These are phyloP conservation scores for Coix lacrymajobi DNA, from an alignment of 176 grass and related monocot species.

Conservation along the genomic window DNA sequence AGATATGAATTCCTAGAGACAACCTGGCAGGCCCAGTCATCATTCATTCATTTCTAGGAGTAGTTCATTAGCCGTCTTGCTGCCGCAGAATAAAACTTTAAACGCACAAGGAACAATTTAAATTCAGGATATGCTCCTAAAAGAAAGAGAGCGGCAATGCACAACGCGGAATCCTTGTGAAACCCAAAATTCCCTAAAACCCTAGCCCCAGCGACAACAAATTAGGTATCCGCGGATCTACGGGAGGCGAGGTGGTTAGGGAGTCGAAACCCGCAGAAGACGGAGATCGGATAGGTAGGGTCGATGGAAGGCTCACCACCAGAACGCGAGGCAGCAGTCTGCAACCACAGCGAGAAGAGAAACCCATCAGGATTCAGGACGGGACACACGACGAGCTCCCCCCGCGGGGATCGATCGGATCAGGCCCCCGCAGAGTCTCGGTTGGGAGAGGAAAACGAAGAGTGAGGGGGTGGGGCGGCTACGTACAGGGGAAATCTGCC, in stretches of 20 bases:
- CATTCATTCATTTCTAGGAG: background rate
- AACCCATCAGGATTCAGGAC: background rate
- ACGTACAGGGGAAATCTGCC: conserved; percentile 87
- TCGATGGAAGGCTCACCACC: conserved; percentile 61
- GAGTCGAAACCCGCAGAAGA: background rate
- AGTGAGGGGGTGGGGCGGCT: background rate
- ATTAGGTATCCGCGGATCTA: conserved; percentile 7
- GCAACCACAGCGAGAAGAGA: conserved; percentile 21
- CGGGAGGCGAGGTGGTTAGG: too few species aligned
- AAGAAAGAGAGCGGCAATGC: background rate
- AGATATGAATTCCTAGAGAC: background rate
- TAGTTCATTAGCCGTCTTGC: background rate
- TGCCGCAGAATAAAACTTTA: background rate
- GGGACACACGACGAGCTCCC: background rate
- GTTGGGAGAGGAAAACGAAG: background rate
- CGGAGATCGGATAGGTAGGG: background rate
- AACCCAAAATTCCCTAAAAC: background rate
- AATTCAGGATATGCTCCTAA: background rate
- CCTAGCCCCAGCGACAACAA: background rate
- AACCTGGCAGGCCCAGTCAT: background rate
- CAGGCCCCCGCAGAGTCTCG: background rate
- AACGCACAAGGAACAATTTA: background rate
- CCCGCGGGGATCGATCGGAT: background rate
- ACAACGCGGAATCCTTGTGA: background rate
- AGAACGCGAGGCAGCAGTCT: conserved; percentile 88